These are phyloP conservation scores for Hyaloscypha variabilis DNA, from an alignment of 495 filamentous ascomycete genomes.

Conservation along the genomic window DNA sequence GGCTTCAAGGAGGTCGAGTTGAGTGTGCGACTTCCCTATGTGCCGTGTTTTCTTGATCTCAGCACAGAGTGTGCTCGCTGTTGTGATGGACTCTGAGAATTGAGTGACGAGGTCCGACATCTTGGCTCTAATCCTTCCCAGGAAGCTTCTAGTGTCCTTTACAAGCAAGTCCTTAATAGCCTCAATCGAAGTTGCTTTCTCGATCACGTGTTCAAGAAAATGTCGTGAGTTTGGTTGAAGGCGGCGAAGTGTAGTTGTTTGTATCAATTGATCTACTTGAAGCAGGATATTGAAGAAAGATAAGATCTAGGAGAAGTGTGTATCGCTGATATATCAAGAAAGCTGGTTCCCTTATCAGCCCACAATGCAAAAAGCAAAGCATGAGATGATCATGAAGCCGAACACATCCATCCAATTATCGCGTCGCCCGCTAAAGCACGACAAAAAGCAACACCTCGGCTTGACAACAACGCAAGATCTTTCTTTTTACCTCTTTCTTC, in stretches of 20 bases:
- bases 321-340: neutral
- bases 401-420: neutral
- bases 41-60: slow-evolving; percentile 6
- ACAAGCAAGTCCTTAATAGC: neutral
- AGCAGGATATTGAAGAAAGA: neutral
- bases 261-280: too few species aligned
- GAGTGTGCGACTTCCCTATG: neutral
- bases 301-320: neutral
- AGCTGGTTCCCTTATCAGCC: neutral
- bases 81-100: neutral
- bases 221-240: neutral
- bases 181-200: neutral
- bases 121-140: neutral
- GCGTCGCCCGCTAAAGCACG: neutral
- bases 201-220: neutral
- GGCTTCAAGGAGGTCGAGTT: slow-evolving; percentile 6
- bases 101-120: neutral
- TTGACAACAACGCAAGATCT: neutral
- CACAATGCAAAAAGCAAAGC: neutral
- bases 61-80: neutral
- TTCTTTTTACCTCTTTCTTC: neutral
- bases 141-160: neutral
- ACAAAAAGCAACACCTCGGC: neutral
- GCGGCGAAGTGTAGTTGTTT: neutral
- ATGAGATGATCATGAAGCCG: neutral